A percentile compares a stretch with the other conserved stretches of the same genome.
Evolutionary conservation across 2,329 filamentous ascomycete species (phyloP).

Genomic region (Echinosphaeria canescens): DNA sequence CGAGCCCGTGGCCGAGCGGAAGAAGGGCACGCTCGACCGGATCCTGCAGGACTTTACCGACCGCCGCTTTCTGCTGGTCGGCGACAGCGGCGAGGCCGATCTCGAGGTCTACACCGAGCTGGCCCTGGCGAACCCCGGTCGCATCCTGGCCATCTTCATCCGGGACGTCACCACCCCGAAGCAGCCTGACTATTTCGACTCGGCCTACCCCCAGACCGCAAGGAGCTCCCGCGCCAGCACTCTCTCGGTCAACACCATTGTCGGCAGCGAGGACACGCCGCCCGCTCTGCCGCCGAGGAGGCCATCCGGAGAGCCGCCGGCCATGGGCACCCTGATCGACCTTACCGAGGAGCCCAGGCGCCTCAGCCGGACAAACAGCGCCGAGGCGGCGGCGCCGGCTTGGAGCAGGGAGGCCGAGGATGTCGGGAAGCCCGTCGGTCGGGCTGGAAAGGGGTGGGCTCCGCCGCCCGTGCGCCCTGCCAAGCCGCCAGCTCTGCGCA

Average conservation of each 20-base stretch:
- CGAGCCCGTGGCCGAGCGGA: slow-evolving; percentile 87
- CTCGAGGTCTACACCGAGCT: slow-evolving; percentile 93
- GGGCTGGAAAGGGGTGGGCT: slow-evolving; percentile 25
- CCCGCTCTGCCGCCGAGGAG: no score
- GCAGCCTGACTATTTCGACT: slow-evolving; percentile 58
- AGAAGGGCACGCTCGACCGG: slow-evolving; percentile 69
- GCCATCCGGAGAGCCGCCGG: no score
- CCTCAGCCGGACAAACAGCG: slow-evolving; percentile 12
- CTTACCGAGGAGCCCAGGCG: slow-evolving; percentile 28
- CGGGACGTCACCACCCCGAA: slow-evolving; percentile 79
- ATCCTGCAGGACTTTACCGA: slow-evolving; percentile 80
- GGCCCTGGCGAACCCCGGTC: slow-evolving; percentile 62
- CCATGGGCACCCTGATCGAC: slow-evolving; percentile 39
- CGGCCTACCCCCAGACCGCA: no score
- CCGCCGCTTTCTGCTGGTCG: slow-evolving; percentile 74
- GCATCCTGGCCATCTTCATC: slow-evolving; percentile 78
- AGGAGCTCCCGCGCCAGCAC: no score
- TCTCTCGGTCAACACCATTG: no score
- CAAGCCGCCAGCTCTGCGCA: slow-evolving; percentile 33
- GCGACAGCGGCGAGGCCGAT: slow-evolving; percentile 92
- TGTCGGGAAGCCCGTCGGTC: slow-evolving; percentile 46
- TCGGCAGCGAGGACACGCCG: no score
- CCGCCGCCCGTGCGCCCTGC: slow-evolving; percentile 29
- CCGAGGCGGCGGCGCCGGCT: slow-evolving; percentile 9
- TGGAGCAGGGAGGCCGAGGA: slow-evolving; percentile 18